Base-by-base conservation (phyloP, 176 grass and related monocot species). In the Oryza rufipogon region DNA sequence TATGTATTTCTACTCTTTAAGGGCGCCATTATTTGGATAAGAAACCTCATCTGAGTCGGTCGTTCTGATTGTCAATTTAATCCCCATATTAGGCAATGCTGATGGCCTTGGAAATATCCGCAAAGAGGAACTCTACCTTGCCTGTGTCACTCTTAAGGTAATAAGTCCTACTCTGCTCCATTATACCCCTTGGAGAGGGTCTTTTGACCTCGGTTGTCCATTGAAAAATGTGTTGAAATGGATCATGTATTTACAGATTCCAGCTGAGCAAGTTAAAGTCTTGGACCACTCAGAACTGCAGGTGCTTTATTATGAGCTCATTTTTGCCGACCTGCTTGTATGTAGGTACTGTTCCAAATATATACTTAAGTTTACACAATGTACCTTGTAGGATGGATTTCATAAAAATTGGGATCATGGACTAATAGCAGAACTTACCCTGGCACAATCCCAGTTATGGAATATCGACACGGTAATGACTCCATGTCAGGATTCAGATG, bases 31-130 rank as follows among this genome's bases (percentile, higher is more conserved):
- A 6, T 64, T 26, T 78, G 56, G 36, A 8, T 78, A 45, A 66
- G 14, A 46, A 64, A 66, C 76, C 9, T 70, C 20, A 54, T 2
- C 46, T 1, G 20, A 81, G 11, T 34, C 44, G 32, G 60, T 34
- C 10, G 64, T 44, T 82, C 80, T 9, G 3, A 73, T 36, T 73
- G 36, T 3, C 44, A 9, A 32, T 23, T 32, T 60, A n/a, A 1
- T n/a, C 3, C 2, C 16, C 75, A 77, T 25, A 36, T 44, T 78
- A 98, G 96, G 96, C 45, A 90, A 98, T 81, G 93, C 91, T 41
- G 93, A 98, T 89, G 96, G 96, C 79, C 68, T 93, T 22, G 93
- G 96, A 83, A 81, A 87, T 90, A 87, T 15, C 75, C 91, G 96
- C 49, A 86, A 83, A 67, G 89, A 93, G 70, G 96, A 98, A 82